A percentile compares a stretch with the other conserved stretches of the same genome.
Evolutionary conservation across 2,329 filamentous ascomycete genomes (phyloP).

Genomic region (Passalora sequoiae): DNA sequence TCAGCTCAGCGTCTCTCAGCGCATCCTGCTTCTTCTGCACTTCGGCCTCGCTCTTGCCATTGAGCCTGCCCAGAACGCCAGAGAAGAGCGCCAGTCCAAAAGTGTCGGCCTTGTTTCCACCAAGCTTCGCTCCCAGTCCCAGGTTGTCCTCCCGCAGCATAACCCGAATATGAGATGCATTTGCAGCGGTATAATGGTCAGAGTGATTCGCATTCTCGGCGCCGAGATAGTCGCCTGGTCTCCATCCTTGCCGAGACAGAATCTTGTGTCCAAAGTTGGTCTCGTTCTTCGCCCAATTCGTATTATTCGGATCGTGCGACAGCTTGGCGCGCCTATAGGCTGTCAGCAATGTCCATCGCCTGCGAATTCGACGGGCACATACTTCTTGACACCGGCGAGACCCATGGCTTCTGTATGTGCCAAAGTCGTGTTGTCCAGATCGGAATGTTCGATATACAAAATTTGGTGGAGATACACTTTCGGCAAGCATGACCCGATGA

Average conservation of each 20-base stretch:
- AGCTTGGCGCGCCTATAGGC: slow-evolving; percentile 54
- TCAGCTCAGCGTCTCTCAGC: slow-evolving; percentile 65
- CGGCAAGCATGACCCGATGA: neutral
- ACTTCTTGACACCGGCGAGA: slow-evolving; percentile 10
- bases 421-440: too few species aligned
- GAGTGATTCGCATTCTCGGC: slow-evolving; percentile 70
- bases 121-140: slow-evolving; percentile 76
- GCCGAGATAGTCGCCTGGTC: slow-evolving; percentile 76
- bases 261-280: slow-evolving; percentile 84
- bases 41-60: slow-evolving; percentile 74
- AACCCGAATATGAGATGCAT: slow-evolving; percentile 78
- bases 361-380: neutral
- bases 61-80: slow-evolving; percentile 78
- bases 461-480: neutral
- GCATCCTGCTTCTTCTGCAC: slow-evolving; percentile 65
- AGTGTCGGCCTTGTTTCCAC: slow-evolving; percentile 61
- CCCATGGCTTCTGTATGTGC: slow-evolving; percentile 6
- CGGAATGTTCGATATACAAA: neutral
- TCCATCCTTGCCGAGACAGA: slow-evolving; percentile 83
- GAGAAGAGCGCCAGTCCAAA: slow-evolving; percentile 85
- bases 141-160: slow-evolving; percentile 84
- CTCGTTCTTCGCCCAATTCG: slow-evolving; percentile 79
- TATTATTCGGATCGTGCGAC: slow-evolving; percentile 91
- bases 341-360: neutral
- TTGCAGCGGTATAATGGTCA: slow-evolving; percentile 71